Evolutionary conservation across 352 stramenopile genomes (phyloP).

Genomic region (Phytophthora tubulina): DNA sequence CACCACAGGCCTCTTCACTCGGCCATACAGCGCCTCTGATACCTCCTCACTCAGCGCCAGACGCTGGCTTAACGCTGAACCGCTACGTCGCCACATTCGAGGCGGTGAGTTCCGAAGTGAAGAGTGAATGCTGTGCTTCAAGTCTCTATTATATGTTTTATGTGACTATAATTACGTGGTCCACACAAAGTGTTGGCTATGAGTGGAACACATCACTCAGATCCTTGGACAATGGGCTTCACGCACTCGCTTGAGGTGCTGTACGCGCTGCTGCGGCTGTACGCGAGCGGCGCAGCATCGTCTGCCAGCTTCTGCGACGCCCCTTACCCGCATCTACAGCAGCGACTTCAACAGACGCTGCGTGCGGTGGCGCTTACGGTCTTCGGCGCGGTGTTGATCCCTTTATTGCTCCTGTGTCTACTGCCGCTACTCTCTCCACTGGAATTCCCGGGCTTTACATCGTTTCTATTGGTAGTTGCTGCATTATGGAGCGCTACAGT

Average conservation of each 20-base stretch:
- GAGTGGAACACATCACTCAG: too few relatives aligned
- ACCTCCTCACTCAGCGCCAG: slow-evolving; percentile 65
- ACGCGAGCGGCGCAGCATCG: slow-evolving; percentile 15
- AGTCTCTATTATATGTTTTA: background rate
- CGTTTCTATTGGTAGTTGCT: slow-evolving; percentile 34
- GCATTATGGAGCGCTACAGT: slow-evolving; percentile 32
- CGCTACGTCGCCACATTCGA: slow-evolving; percentile 56
- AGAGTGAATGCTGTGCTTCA: slow-evolving; percentile 1
- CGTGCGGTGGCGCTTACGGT: slow-evolving; percentile 55
- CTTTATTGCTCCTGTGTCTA: slow-evolving; percentile 42
- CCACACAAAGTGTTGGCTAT: too few relatives aligned
- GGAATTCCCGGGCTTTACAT: slow-evolving; percentile 38
- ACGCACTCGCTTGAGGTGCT: slow-evolving; percentile 62
- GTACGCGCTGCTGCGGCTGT: slow-evolving; percentile 52
- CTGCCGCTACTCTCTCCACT: slow-evolving; percentile 48
- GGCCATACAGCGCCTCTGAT: slow-evolving; percentile 57
- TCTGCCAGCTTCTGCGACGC: slow-evolving; percentile 14
- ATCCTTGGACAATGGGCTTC: slow-evolving; percentile 46
- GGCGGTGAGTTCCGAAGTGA: slow-evolving; percentile 10
- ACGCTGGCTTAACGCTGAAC: slow-evolving; percentile 49
- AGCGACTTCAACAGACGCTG: slow-evolving; percentile 63
- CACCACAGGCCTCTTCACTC: slow-evolving; percentile 74
- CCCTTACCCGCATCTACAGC: slow-evolving; percentile 59
- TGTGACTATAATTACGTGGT: background rate
- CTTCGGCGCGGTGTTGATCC: slow-evolving; percentile 20